Conservation (phyloP, 139 green algal genomes). For the Pleodorina starrii region DNA sequence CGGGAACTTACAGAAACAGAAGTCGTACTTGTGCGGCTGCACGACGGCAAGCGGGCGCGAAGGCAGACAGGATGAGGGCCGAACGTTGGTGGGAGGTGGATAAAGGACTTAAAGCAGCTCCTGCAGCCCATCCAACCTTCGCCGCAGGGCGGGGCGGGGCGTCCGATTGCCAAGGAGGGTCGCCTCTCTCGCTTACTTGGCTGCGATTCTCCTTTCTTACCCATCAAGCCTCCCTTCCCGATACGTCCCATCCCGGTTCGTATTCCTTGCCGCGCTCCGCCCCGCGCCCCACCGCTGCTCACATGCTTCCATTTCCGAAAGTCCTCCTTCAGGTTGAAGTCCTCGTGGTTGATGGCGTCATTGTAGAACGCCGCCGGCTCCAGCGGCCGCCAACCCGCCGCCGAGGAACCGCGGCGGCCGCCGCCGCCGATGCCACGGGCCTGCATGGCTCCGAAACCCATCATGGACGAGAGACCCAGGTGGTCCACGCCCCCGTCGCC, state of each 20-base stretch:
- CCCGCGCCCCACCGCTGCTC: no score
- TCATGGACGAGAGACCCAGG: background rate
- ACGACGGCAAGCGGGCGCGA: background rate
- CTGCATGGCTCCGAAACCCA: conserved; percentile 11
- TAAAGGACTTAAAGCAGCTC: no score
- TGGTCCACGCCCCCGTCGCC: background rate
- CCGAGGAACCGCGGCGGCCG: background rate
- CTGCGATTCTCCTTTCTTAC: no score
- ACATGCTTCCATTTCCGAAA: conserved; percentile 75
- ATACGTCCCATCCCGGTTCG: no score
- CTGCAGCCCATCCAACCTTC: no score
- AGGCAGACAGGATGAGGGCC: background rate
- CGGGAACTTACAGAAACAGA: conserved; percentile 83
- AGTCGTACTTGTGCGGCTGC: conserved; percentile 53
- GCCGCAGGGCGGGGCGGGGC: no score
- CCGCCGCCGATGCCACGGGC: background rate
- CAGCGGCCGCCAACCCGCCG: conserved; percentile 42
- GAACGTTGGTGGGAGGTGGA: no score
- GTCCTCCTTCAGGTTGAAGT: conserved; percentile 86
- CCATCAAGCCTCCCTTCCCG: background rate
- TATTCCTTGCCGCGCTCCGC: no score
- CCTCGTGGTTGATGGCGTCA: conserved; percentile 84
- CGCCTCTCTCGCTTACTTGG: no score
- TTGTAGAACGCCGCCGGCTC: conserved; percentile 79
- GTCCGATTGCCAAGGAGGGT: no score